Evolutionary conservation across 495 filamentous ascomycete genomes (phyloP).

Genomic region (Podospora fimiseda): DNA sequence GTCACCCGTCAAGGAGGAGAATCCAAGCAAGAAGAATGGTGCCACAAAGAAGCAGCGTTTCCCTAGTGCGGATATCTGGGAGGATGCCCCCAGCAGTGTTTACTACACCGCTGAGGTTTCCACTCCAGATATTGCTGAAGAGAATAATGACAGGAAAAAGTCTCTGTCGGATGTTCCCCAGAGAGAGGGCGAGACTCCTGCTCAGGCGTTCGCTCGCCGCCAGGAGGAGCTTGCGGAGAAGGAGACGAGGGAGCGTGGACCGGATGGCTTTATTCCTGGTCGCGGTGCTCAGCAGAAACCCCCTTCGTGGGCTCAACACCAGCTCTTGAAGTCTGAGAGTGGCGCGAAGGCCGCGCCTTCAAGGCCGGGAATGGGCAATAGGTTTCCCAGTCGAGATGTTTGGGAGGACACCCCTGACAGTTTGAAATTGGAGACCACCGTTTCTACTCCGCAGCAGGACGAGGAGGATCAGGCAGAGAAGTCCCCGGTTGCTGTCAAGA

Average conservation of each 20-base stretch:
- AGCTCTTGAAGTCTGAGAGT: slow-evolving; percentile 35
- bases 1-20: slow-evolving; percentile 38
- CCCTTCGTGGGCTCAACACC: slow-evolving; percentile 39
- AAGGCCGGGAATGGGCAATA: no score
- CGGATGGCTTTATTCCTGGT: slow-evolving; percentile 41
- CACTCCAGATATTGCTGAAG: slow-evolving; percentile 60
- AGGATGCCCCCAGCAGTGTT: slow-evolving; percentile 85
- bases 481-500: slow-evolving; percentile 14
- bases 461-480: slow-evolving; percentile 21
- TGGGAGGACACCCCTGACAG: slow-evolving; percentile 95
- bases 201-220: slow-evolving; percentile 47
- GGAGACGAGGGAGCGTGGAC: slow-evolving; percentile 31
- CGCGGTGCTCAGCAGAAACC: slow-evolving; percentile 45
- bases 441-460: slow-evolving; percentile 55
- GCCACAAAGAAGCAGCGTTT: slow-evolving; percentile 75
- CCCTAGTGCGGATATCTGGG: slow-evolving; percentile 93
- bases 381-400: slow-evolving; percentile 91
- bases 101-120: slow-evolving; percentile 80
- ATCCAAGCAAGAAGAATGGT: slow-evolving; percentile 52
- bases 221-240: slow-evolving; percentile 51
- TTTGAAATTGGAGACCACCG: slow-evolving; percentile 70
- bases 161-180: slow-evolving; percentile 21
- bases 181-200: slow-evolving; percentile 41
- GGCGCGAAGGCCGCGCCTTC: no score
- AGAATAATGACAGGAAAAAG: slow-evolving; percentile 50